Evolutionary conservation across 2,329 filamentous ascomycete genomes (phyloP).

Genomic region (Hirsutella rhossiliensis): DNA sequence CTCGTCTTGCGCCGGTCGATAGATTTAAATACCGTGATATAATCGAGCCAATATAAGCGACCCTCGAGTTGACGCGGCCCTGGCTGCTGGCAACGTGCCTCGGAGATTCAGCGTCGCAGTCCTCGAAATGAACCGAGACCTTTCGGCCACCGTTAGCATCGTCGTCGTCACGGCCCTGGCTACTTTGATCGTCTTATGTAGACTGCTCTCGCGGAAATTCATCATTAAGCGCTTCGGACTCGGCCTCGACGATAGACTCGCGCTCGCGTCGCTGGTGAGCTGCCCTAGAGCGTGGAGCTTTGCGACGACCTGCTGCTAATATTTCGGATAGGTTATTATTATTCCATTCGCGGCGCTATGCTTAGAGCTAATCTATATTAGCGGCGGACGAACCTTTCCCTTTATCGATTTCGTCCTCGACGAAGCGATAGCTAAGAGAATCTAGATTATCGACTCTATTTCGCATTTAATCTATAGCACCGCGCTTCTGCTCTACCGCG

Average conservation of each 20-base stretch:
- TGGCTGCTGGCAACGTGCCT: neutral
- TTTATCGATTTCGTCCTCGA: neutral
- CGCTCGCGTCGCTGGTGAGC: neutral
- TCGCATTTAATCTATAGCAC: neutral
- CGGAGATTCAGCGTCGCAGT: neutral
- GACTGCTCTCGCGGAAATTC: slow-evolving; percentile 1
- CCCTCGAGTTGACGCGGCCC: neutral
- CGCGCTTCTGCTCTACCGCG: neutral
- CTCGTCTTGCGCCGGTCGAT: too few relatives aligned
- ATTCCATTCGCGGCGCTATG: neutral
- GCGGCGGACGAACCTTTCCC: neutral
- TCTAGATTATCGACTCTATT: too few relatives aligned
- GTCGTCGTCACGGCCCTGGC: neutral
- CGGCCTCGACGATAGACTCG: slow-evolving; percentile 1
- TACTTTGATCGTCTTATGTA: neutral
- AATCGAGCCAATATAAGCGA: too few relatives aligned
- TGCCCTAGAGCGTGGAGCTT: neutral
- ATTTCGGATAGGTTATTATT: too few relatives aligned
- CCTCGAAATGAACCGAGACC: neutral
- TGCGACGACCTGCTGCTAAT: too few relatives aligned
- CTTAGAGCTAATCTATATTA: neutral
- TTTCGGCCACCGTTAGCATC: neutral
- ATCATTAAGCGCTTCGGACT: neutral
- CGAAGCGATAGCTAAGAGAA: neutral
- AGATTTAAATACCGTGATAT: too few relatives aligned